Evolutionary conservation across 73 alveolate genomes (phyloP).

Genomic region (Paramecium pentaurelia): DNA sequence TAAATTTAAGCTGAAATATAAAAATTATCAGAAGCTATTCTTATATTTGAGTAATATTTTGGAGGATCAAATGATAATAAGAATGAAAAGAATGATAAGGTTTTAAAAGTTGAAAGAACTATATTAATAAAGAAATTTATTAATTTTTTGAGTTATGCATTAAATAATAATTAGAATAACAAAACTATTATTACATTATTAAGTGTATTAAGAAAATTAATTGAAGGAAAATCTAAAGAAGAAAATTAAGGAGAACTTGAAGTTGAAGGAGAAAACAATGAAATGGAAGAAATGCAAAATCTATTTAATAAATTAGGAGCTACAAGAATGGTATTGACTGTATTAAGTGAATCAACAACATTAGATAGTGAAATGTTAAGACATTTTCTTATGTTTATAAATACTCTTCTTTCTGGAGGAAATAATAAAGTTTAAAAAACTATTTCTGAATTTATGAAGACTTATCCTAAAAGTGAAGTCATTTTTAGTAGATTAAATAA

Average conservation of each 20-base stretch:
- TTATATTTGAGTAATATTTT: conserved; percentile 9
- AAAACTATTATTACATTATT: conserved; percentile 22
- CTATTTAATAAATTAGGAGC: conserved; percentile 60
- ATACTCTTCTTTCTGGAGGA: conserved; percentile 60
- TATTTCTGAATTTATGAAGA: conserved; percentile 56
- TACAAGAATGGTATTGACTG: conserved; percentile 55
- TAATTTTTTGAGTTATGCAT: conserved; percentile 41
- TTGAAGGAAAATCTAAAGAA: conserved; percentile 36
- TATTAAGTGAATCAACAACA: conserved; percentile 52
- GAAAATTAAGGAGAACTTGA: not conserved
- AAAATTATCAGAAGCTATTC: conserved; percentile 38
- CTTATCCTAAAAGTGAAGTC: conserved; percentile 61
- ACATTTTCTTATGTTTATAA: conserved; percentile 44
- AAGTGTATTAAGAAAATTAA: conserved; percentile 34
- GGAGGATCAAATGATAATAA: not conserved
- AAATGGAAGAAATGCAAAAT: conserved; percentile 55
- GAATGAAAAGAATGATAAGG: not conserved
- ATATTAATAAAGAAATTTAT: conserved; percentile 36
- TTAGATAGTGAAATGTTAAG: conserved; percentile 56
- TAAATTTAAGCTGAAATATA: not conserved
- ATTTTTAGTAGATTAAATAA: conserved; percentile 46
- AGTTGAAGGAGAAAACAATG: conserved; percentile 23
- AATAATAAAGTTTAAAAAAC: conserved; percentile 61
- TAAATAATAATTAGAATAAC: conserved; percentile 25
- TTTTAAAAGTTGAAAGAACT: conserved; percentile 1